Evolutionary conservation across 2,329 filamentous ascomycete genomes (phyloP), one percentile per base, ranked within the genome.

Genomic region (Neonectria neomacrospora): DNA sequence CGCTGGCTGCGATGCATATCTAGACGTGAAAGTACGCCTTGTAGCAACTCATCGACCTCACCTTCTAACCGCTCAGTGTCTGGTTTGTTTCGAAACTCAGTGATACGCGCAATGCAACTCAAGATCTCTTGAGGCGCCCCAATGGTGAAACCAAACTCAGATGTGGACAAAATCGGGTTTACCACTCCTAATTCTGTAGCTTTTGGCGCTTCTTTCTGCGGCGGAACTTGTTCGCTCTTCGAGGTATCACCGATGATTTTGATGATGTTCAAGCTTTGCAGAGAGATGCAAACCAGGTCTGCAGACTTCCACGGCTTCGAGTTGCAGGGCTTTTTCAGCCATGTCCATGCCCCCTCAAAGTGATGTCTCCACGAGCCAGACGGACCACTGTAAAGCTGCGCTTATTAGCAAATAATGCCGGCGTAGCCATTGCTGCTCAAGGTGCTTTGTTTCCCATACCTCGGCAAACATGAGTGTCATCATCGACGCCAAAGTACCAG

Each of bases 381-480:
- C 39, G 30, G 41, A n/a, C 57, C 50, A 22, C 45, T 54, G 14
- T 60, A 53, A 5, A 54, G 39, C 50, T 47, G 2, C 18, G 7
- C 5, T 22, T 26, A 30, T 60, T 23, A 60, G 41, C 26, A 37
- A 18, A 26, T 28, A n/a, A n/a, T n/a, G n/a, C n/a, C n/a, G n/a
- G n/a, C 12, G 20, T 12, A 4, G 4, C 20, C 20, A 12, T 23
- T 26, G 6, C 23, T 26, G 30, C 12, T 12, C 9, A 26, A 26
- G 9, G 26, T 2, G 22, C 8, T 30, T 4, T 28, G 23, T 11
- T 11, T 47, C 8, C 7, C 57, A n/a, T 54, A 60, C 57, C 50
- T 60, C 57, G 9, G 57, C 50, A 20, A 60, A 39, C 48, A 60
- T 45, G 6, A 60, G 57, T 7, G 48, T 48, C 57, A 60, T 60